Conservation (phyloP, 441 rosid species). For the Geranium incanum region DNA sequence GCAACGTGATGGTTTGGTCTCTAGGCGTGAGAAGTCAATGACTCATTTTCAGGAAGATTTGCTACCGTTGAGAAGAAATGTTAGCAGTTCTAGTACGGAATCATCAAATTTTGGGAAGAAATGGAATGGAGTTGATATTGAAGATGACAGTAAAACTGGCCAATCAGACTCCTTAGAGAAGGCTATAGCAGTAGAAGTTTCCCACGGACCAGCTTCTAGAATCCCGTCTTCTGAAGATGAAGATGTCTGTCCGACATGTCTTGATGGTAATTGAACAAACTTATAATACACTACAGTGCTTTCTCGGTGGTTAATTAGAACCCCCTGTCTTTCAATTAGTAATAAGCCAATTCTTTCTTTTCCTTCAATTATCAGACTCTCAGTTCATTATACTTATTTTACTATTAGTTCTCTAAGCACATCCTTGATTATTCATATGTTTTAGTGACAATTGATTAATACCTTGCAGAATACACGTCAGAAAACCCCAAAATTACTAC, state of each 20-base stretch:
- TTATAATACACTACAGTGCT: too few relatives aligned
- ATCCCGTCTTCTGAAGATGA: background rate
- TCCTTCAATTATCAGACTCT: too few relatives aligned
- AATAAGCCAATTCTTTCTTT: too few relatives aligned
- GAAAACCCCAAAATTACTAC: conserved; percentile 86
- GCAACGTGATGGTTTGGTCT: conserved; percentile 62
- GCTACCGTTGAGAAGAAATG: conserved; percentile 53
- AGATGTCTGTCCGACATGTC: conserved; percentile 19
- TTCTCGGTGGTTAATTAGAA: background rate
- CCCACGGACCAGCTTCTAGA: conserved; percentile 24
- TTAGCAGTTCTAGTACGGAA: conserved; percentile 47
- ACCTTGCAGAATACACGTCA: conserved; percentile 59
- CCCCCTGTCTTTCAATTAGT: too few relatives aligned
- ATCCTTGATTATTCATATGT: background rate
- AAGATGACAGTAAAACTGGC: conserved; percentile 37
- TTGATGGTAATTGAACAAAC: conserved; percentile 48
- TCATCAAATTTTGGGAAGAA: conserved; percentile 42
- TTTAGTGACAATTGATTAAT: conserved; percentile 4
- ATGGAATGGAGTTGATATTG: conserved; percentile 41
- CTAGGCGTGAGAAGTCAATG: conserved; percentile 46
- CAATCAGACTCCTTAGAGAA: conserved; percentile 43
- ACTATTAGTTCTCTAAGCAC: background rate
- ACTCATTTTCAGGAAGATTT: conserved; percentile 51
- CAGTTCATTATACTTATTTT: background rate
- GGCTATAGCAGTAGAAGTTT: conserved; percentile 27